These are phyloP conservation scores for Fusarium annulatum DNA, from an alignment of 2,329 filamentous ascomycete genomes.

Conservation along the genomic window DNA sequence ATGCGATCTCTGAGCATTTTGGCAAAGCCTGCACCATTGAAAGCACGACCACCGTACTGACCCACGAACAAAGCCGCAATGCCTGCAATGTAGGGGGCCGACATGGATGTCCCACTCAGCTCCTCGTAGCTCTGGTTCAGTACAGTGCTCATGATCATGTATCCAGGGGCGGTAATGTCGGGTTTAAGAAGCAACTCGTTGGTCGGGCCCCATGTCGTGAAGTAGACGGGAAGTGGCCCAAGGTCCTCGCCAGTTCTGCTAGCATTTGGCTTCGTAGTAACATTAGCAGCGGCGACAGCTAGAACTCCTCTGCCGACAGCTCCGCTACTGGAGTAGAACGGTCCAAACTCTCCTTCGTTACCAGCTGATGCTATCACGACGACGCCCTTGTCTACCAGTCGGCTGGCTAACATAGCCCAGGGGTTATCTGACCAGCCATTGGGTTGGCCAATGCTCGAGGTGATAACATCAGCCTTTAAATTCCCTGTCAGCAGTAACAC, in stretches of 20 bases:
- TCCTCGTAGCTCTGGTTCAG: slow-evolving; percentile 57
- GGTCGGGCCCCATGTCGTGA: slow-evolving; percentile 63
- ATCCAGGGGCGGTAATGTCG: slow-evolving; percentile 61
- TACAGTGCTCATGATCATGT: slow-evolving; percentile 62
- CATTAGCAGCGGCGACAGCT: slow-evolving; percentile 53
- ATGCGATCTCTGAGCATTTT: slow-evolving; percentile 50
- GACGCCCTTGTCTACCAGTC: slow-evolving; percentile 58
- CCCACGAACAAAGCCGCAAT: slow-evolving; percentile 60
- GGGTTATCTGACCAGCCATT: slow-evolving; percentile 56
- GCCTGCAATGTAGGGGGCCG: slow-evolving; percentile 64
- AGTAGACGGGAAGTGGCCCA: slow-evolving; percentile 55
- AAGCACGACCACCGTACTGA: slow-evolving; percentile 54
- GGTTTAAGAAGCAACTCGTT: slow-evolving; percentile 64
- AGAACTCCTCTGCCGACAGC: slow-evolving; percentile 50
- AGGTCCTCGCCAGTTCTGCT: slow-evolving; percentile 43
- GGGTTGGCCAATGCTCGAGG: slow-evolving; percentile 53
- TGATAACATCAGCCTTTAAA: slow-evolving; percentile 56
- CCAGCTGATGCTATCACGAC: slow-evolving; percentile 63
- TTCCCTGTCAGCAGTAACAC: background rate
- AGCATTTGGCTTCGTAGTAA: slow-evolving; percentile 56
- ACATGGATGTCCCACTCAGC: slow-evolving; percentile 67
- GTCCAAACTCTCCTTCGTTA: slow-evolving; percentile 60
- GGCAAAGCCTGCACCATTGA: slow-evolving; percentile 51
- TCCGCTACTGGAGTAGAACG: slow-evolving; percentile 56
- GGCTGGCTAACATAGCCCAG: slow-evolving; percentile 55